phyloP scores from a whole-genome alignment of 768 basidiomycete species.

The Obba rivulosa region DNA sequence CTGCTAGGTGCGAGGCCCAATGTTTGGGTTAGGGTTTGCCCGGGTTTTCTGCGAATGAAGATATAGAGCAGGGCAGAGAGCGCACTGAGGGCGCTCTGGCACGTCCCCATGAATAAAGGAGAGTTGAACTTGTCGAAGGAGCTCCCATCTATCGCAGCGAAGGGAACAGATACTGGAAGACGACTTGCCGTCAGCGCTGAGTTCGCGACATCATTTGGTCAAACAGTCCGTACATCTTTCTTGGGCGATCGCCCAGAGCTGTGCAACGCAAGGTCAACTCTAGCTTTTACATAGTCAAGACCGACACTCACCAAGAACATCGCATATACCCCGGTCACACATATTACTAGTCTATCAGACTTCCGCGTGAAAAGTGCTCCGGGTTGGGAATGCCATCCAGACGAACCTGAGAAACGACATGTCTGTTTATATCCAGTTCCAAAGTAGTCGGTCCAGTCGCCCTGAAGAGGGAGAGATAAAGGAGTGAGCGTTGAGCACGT shows the following conservation, averaged over 20 bases:
- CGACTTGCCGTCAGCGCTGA: background rate
- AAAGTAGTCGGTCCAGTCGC: too few species aligned
- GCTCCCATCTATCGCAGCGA: constrained; percentile 59
- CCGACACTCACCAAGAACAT: constrained; percentile 75
- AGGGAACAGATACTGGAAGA: constrained; percentile 75
- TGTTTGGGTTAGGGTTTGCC: constrained; percentile 45
- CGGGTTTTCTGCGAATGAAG: constrained; percentile 49
- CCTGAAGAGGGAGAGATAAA: too few species aligned
- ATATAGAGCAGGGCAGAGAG: constrained; percentile 78
- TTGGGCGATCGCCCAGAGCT: constrained; percentile 93
- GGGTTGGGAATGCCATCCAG: background rate
- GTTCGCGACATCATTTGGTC: background rate
- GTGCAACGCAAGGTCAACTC: background rate
- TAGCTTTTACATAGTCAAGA: background rate
- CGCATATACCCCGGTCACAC: constrained; percentile 84
- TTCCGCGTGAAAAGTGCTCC: background rate
- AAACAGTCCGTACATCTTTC: constrained; percentile 65
- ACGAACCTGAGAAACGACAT: constrained; percentile 11
- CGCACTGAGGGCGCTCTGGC: constrained; percentile 75
- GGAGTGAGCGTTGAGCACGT: too few species aligned
- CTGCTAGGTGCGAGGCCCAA: constrained; percentile 52
- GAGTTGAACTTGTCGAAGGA: constrained; percentile 76
- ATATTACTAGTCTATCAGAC: constrained; percentile 46
- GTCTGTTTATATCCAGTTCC: background rate
- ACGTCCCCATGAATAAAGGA: constrained; percentile 78